Evolutionary conservation across 352 stramenopile genomes (phyloP), one percentile per base, ranked within the genome.

Genomic region (Phytopythium delawarense): DNA sequence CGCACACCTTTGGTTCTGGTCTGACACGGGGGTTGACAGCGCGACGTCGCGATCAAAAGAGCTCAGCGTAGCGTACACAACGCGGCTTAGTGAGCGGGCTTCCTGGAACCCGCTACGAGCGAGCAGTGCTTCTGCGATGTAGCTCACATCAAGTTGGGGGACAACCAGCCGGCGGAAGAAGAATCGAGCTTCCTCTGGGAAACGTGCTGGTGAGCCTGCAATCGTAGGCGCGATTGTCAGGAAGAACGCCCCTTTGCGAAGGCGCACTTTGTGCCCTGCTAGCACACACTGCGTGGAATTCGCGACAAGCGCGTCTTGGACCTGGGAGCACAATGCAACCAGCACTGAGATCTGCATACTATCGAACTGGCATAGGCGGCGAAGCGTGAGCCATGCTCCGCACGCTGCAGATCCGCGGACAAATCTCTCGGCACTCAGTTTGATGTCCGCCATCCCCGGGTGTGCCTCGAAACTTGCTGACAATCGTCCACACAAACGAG

Each of bases 341-440:
- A 87, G 48, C 4, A 76, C 54, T 0, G 70, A 75, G 1, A 80
- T 39, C 11, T 63, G 53, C 1, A 30, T 51, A 2, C 30, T 11
- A 2, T 69, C 46, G 9, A 89, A 42, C 0, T 74, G 55, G 0
- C 82, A 67, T 1, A 84, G 63, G 13, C 76, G 74, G 25, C 72
- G 60, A 4, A 84, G 65, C 32, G 70, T 75, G 16, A 93, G 58
- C 81, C 81, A 91, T 18, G 81, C 79, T 5, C 77, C 81, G n/a
- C 65, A 78, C 0, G 74, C 66, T 15, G 79, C 72, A 4, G 75
- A 69, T 0, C 77, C 84, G 4, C 28, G 32, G 25, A 57, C 50
- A 7, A 57, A 57, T 25, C 32, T 40, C 32, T 57, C 50, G 16
- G 32, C 50, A 15, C 15, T 16, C 11, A 9, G 15, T 2, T 9